phyloP scores from a whole-genome alignment of 2,329 filamentous ascomycete species.

The Curvularia eragrostidis region DNA sequence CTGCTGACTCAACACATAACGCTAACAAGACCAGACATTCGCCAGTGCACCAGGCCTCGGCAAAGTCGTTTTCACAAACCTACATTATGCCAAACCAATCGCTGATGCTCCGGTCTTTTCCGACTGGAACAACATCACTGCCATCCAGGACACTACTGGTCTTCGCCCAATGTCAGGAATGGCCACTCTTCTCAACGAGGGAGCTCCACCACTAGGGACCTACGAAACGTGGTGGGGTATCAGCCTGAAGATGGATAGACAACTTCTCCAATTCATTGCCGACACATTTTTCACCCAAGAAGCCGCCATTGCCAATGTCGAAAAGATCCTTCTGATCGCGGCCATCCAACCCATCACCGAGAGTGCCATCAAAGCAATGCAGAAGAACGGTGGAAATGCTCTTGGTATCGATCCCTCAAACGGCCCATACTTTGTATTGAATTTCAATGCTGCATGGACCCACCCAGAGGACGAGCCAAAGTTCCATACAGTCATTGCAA shows the following conservation, averaged over 20 bases:
- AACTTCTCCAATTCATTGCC: slow-evolving; percentile 18
- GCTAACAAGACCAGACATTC: slow-evolving; percentile 25
- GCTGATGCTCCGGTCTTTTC: slow-evolving; percentile 34
- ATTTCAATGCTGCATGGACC: slow-evolving; percentile 21
- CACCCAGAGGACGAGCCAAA: slow-evolving; percentile 17
- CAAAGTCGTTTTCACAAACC: slow-evolving; percentile 26
- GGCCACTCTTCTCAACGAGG: slow-evolving; percentile 22
- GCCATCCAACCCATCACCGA: slow-evolving; percentile 25
- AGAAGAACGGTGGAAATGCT: slow-evolving; percentile 35
- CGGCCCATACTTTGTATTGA: slow-evolving; percentile 27
- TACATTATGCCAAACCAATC: slow-evolving; percentile 35
- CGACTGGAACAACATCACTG: slow-evolving; percentile 30
- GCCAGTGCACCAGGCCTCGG: slow-evolving; percentile 24
- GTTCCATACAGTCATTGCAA: slow-evolving; percentile 16
- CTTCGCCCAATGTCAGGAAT: slow-evolving; percentile 30
- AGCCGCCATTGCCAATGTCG: slow-evolving; percentile 22
- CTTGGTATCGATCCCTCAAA: slow-evolving; percentile 26
- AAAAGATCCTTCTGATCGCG: slow-evolving; percentile 26
- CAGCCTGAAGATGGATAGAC: slow-evolving; percentile 28
- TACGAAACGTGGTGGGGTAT: slow-evolving; percentile 31
- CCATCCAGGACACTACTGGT: slow-evolving; percentile 29
- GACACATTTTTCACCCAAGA: slow-evolving; percentile 23
- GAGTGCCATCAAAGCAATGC: slow-evolving; percentile 16
- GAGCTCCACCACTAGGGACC: slow-evolving; percentile 11
- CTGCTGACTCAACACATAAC: background rate